These are phyloP conservation scores for Cercospora zeae-maydis DNA, from an alignment of 2,329 filamentous ascomycete genomes.

Conservation along the genomic window DNA sequence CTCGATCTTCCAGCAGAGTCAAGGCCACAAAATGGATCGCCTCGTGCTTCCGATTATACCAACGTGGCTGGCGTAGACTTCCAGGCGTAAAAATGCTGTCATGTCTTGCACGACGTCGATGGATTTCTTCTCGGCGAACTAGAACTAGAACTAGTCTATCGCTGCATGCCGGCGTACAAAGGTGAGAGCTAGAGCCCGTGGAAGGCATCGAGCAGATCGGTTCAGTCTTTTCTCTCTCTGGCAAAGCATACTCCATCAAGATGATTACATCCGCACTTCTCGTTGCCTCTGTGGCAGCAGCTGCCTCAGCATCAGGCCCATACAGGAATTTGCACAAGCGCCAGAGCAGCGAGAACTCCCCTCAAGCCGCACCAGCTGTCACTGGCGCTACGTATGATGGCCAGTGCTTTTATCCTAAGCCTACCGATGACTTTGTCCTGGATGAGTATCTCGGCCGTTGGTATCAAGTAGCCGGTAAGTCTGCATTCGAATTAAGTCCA, in stretches of 20 bases:
- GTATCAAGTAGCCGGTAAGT: conserved; percentile 25
- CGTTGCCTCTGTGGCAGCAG: background rate
- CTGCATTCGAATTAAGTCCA: background rate
- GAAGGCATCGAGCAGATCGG: background rate
- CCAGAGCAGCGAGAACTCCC: background rate
- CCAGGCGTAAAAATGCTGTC: background rate
- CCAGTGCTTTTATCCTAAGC: conserved; percentile 25
- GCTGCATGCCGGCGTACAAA: background rate
- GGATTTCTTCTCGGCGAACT: background rate
- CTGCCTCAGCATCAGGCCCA: background rate
- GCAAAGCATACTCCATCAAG: background rate
- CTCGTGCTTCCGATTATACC: background rate
- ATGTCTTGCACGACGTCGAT: background rate
- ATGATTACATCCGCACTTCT: conserved; percentile 1
- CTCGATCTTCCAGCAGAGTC: background rate
- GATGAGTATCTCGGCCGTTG: conserved; percentile 25
- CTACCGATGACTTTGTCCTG: conserved; percentile 20
- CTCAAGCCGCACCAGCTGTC: conserved; percentile 3
- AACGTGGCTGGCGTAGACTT: background rate
- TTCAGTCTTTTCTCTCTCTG: background rate
- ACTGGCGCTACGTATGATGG: conserved; percentile 21
- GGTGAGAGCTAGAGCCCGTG: background rate
- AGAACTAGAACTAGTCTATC: too few relatives aligned
- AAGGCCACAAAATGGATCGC: background rate
- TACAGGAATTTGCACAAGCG: background rate